Evolutionary conservation across 176 grass and related monocot genomes (phyloP), one percentile per base, ranked within the genome.

Genomic region (Alopecurus myosuroides): DNA sequence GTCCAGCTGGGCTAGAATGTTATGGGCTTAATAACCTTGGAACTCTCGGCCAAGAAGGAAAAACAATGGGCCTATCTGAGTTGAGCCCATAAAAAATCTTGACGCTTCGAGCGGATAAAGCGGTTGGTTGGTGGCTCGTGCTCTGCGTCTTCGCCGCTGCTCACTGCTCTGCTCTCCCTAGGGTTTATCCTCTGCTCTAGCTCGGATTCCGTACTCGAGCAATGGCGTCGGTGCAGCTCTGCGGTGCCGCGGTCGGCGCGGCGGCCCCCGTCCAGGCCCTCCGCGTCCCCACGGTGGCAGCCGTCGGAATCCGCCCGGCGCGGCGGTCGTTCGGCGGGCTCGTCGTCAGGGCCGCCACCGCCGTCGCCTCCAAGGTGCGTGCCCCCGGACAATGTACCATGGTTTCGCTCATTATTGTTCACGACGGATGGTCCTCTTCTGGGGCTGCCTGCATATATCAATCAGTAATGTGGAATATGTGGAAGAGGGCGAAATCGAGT

Each of bases 361-460:
- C 87, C 20, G 85, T 97, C 19, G 89, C 89, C 63, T 83, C 92
- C 10, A 97, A 92, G 94, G 94, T 97, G 74, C 22, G 77, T 73
- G 41, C 20, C 10, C 23, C 55, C 26, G 69, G 34, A 70, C 66
- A 90, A 73, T 77, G 71, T 29, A 36, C 25, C 37, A 71, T 71
- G 9, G 53, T 57, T 17, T 3, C 29, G 0, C 44, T 79, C 18
- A 23, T 36, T 23, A 19, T 85, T 79, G 55, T 12, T 2, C 13
- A 17, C 6, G 9, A 2, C 9, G 7, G 63, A 8, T 80, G 51
- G 35, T 77, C 48, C 39, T 31, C 44, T 10, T 20, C 8, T 7
- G 10, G 7, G n/a, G 15, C n/a, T 86, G n/a, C 7, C 0, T 67
- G 63, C 3, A 35, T 2, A 70, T 58, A 42, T 5, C 14, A 46